Evolutionary conservation across 208 protist species (phyloP), one percentile per base, ranked within the genome.

Genomic region (Leishmania guyanensis): DNA sequence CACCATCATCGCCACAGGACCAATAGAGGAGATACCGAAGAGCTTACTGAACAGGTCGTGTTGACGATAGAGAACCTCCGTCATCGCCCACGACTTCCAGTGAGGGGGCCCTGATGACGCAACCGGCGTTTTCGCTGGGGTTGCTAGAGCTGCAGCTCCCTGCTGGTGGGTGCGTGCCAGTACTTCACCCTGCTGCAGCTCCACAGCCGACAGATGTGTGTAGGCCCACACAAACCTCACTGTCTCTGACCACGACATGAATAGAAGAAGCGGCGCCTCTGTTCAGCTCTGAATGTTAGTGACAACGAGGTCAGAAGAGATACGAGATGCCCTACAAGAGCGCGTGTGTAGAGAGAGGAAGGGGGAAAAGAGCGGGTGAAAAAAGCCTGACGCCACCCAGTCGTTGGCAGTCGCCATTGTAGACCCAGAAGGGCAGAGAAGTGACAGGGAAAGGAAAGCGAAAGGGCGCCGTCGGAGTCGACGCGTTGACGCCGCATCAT

Each of bases 1-100:
- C 46, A 95, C 71, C 1, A 97, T 79, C 26, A 94, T 79, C 16
- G 94, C 75, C 29, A 94, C 75, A 2, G 93, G 93, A 5, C 90
- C 62, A 50, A 97, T 82, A 3, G 88, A 92, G 10, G 82, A 83
- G 39, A 97, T 53, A 14, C 85, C 90, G 66, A 94, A 91, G 46
- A 89, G 46, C 77, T 91, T 94, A 84, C 90, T 93, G 20, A 92
- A 33, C 4, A 73, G 33, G 75, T 95, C 90, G 46, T 78, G 36
- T 5, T 79, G 62, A n/a, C 86, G 77, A 68, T 95, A 97, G 16
- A 88, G 77, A 0, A 89, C 79, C 56, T 92, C 86, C n/a, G 88
- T 92, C 78, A 90, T 75, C 22, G 84, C 79, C 88, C 82, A 95
- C 50, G 87, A 80, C 77, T 36, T 72, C 91, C 93, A 96, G 9